Conservation (phyloP, 2,329 filamentous ascomycete genomes). For the Calcarisporium arbuscula region DNA sequence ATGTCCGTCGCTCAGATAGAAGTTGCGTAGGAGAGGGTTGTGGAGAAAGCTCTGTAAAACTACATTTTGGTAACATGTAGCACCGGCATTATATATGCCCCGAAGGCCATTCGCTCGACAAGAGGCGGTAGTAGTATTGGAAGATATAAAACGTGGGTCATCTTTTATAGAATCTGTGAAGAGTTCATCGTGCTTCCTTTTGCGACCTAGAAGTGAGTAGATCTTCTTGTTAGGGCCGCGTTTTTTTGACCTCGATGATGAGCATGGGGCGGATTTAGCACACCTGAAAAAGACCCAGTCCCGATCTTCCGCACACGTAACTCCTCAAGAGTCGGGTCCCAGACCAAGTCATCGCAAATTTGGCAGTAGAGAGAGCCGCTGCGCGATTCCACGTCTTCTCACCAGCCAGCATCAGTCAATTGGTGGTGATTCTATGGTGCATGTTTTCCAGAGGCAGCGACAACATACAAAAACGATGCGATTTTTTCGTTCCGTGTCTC, state of each 20-base stretch:
- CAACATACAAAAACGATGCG: constrained; percentile 65
- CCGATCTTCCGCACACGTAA: constrained; percentile 65
- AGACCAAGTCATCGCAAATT: constrained; percentile 76
- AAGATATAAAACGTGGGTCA: constrained; percentile 68
- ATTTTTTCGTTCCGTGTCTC: constrained; percentile 62
- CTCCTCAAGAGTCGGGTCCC: constrained; percentile 74
- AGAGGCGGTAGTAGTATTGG: constrained; percentile 72
- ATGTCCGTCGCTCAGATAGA: constrained; percentile 88
- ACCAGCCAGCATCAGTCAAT: constrained; percentile 11
- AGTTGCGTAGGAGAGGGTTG: constrained; percentile 86
- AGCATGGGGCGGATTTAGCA: constrained; percentile 16
- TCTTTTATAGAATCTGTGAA: constrained; percentile 60
- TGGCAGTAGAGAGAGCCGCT: constrained; percentile 73
- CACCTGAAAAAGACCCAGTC: constrained; percentile 59
- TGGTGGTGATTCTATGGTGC: not conserved
- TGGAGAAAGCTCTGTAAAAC: constrained; percentile 90
- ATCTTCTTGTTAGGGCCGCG: not conserved
- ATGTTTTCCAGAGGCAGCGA: not conserved
- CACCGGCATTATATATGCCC: constrained; percentile 95
- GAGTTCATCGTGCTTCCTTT: constrained; percentile 69
- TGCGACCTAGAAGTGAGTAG: constrained; percentile 45
- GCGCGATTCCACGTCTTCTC: constrained; percentile 68
- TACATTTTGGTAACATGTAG: constrained; percentile 97
- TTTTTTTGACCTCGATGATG: not conserved
- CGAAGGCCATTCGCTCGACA: constrained; percentile 84